Evolutionary conservation across 2,329 filamentous ascomycete genomes (phyloP), one percentile per base, ranked within the genome.

Genomic region (Periconia digitata): DNA sequence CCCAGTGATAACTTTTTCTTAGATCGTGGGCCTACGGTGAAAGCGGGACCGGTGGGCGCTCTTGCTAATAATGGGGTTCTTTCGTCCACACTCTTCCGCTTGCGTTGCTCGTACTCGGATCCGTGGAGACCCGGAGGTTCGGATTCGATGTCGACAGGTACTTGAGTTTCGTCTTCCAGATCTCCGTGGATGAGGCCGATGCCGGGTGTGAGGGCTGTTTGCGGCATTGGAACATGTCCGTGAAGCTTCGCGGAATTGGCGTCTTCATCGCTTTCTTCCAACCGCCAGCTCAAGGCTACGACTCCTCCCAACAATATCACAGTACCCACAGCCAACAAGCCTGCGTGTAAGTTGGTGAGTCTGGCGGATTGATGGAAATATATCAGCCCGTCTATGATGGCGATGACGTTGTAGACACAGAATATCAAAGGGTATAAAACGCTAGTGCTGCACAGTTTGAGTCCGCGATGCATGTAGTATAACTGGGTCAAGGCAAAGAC

Each of bases 341-440:
- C 84, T 15, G 89, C 92, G 63, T 90, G 86, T 2, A 94, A 73
- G 0, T 84, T 79, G 15, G 86, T 85, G 54, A 99, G 84, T 47
- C 89, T 81, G 55, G 90, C 86, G 44, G 87, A 88, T 72, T 99
- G 94, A 61, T 87, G 82, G 75, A 97, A 99, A 74, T 97, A 99
- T 62, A 99, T 96, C 59, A 99, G 80, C 24, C 94, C 94, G 72
- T 99, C 94, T 59, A 97, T 78, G 59, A 99, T 99, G 57, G 94
- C 94, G 65, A 97, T 92, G 64, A 99, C 96, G 78, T 99, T 99
- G 80, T 97, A 99, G 56, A 97, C 85, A 79, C 94, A 99, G 74
- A 99, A 99, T 34, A 97, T 92, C 60, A 97, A 86, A 5, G 94
- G 94, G 72, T 99, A 99, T 58, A 99, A 80, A 53, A 97, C 87